These are phyloP conservation scores for Saccharomycopsis capsularis DNA, from an alignment of 805 yeast species.

Conservation along the genomic window DNA sequence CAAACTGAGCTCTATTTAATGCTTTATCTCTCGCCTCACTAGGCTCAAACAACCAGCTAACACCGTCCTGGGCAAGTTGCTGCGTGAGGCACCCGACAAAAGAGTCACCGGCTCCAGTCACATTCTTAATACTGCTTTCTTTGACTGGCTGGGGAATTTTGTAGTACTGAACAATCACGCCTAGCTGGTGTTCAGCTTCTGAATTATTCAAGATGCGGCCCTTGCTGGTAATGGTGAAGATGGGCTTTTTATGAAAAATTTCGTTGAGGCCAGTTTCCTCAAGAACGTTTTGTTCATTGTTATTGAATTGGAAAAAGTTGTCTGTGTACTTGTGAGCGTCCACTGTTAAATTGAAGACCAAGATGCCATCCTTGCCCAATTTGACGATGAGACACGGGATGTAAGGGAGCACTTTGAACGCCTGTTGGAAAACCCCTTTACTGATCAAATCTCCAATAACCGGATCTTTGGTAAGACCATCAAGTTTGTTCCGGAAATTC, in stretches of 20 bases:
- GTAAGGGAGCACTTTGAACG: constrained; percentile 67
- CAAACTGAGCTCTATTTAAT: constrained; percentile 30
- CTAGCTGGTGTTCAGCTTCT: constrained; percentile 34
- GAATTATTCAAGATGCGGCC: constrained; percentile 21
- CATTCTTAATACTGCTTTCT: constrained; percentile 44
- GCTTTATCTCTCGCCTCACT: constrained; percentile 27
- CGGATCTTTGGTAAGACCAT: constrained; percentile 14
- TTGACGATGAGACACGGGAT: constrained; percentile 37
- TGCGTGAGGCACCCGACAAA: constrained; percentile 58
- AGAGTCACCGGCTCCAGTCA: constrained; percentile 88
- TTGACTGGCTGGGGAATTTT: constrained; percentile 32
- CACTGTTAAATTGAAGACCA: constrained; percentile 31
- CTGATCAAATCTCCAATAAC: constrained; percentile 21
- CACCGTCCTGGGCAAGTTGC: constrained; percentile 28
- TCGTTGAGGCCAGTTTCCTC: not conserved
- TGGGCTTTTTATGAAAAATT: not conserved
- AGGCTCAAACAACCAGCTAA: constrained; percentile 28
- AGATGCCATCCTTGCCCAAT: constrained; percentile 22
- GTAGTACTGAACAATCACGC: constrained; percentile 60
- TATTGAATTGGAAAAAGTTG: not conserved
- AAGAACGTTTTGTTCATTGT: not conserved
- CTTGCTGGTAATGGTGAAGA: constrained; percentile 10
- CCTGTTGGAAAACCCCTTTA: constrained; percentile 54
- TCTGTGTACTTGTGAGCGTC: constrained; percentile 22
- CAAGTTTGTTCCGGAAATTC: constrained; percentile 40